Evolutionary conservation across 306 rosid genomes (phyloP).

Genomic region (Crotalaria pallida): DNA sequence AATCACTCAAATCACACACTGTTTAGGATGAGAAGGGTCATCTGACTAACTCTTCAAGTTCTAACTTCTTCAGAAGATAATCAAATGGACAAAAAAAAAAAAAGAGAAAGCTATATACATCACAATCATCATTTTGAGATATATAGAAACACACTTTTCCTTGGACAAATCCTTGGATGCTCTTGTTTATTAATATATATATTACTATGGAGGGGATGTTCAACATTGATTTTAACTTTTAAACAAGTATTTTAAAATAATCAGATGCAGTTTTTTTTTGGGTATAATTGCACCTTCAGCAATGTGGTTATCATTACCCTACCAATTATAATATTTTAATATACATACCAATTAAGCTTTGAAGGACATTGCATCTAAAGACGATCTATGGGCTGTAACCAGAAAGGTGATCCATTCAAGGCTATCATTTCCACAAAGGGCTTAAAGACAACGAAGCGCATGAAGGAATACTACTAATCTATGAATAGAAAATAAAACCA

Average conservation of each 20-base stretch:
- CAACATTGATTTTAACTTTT: too few species aligned
- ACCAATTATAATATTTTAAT: background rate
- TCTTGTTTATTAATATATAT: background rate
- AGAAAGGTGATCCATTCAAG: background rate
- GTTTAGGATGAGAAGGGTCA: conserved; percentile 6
- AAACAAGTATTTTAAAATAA: background rate
- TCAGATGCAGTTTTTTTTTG: background rate
- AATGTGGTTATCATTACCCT: background rate
- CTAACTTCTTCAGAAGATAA: background rate
- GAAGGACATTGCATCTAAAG: background rate
- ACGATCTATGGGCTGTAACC: background rate
- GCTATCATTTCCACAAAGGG: background rate
- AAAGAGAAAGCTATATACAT: background rate
- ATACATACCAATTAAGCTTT: background rate
- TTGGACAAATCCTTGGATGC: background rate
- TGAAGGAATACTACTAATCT: background rate
- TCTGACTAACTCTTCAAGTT: background rate
- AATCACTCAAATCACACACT: conserved; percentile 14
- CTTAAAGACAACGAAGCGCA: background rate
- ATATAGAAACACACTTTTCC: background rate
- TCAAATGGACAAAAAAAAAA: background rate
- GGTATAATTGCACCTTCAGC: background rate
- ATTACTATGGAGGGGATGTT: too few species aligned
- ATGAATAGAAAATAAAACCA: background rate
- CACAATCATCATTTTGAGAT: background rate